Evolutionary conservation across 306 rosid genomes (phyloP).

Genomic region (Ochetophila trinervis): DNA sequence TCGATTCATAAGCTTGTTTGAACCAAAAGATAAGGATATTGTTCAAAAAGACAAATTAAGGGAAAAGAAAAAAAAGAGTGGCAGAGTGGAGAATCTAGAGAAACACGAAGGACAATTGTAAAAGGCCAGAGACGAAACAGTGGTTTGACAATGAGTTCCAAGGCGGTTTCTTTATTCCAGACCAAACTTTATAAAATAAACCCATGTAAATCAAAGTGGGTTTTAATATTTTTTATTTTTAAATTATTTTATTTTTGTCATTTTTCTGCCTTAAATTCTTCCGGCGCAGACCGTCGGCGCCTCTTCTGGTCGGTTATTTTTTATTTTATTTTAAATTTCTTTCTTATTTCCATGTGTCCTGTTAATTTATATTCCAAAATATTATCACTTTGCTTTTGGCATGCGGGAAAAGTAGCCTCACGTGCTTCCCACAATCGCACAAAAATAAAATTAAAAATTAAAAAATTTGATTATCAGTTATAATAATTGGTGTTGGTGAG

Average conservation of each 20-base stretch:
- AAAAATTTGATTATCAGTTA: background rate
- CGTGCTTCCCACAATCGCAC: conserved; percentile 60
- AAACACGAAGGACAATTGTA: conserved; percentile 21
- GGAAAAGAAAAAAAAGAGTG: background rate
- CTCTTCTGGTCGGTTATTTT: conserved; percentile 24
- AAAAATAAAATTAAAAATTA: background rate
- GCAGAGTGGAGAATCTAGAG: background rate
- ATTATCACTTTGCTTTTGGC: conserved; percentile 55
- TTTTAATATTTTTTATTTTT: background rate
- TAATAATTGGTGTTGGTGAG: background rate
- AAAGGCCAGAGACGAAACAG: conserved; percentile 29
- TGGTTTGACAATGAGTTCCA: conserved; percentile 9
- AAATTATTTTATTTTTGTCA: too few relatives aligned
- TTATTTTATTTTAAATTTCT: background rate
- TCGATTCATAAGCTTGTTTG: too few relatives aligned
- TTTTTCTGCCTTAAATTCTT: background rate
- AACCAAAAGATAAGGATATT: too few relatives aligned
- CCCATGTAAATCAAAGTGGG: background rate
- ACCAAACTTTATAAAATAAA: conserved; percentile 2
- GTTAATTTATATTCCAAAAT: background rate
- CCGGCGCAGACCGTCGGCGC: conserved; percentile 39
- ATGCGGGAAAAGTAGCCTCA: conserved; percentile 81
- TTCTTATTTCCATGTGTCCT: background rate
- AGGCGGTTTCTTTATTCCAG: conserved; percentile 22
- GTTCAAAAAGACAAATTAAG: too few relatives aligned